phyloP scores from a whole-genome alignment of 2,329 filamentous ascomycete species.

The Huntiella moniliformis region DNA sequence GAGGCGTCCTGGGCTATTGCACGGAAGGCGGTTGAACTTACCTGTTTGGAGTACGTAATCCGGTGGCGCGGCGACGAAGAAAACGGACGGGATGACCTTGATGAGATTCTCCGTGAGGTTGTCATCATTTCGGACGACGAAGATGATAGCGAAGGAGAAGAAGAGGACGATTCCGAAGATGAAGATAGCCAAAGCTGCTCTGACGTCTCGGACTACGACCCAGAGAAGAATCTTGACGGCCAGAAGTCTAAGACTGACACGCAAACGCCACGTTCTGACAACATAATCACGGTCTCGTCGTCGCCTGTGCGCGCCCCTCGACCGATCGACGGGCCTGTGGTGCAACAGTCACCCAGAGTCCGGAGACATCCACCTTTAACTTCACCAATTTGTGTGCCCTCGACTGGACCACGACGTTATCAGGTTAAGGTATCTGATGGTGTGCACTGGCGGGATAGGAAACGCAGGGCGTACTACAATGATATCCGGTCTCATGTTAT shows the following conservation, averaged over 20 bases:
- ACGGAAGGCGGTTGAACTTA: conserved; percentile 38
- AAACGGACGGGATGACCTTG: conserved; percentile 46
- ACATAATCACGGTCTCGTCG: no score
- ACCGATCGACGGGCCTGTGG: no score
- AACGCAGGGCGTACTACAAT: no score
- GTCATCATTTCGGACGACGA: conserved; percentile 47
- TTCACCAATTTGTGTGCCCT: not conserved
- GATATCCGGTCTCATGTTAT: no score
- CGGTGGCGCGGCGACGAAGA: conserved; percentile 57
- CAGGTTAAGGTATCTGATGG: no score
- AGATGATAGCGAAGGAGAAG: conserved; percentile 23
- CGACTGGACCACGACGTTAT: no score
- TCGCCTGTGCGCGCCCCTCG: no score
- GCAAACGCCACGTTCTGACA: not conserved
- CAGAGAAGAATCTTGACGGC: not conserved
- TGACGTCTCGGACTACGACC: not conserved
- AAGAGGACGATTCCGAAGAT: conserved; percentile 5
- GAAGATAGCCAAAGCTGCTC: not conserved
- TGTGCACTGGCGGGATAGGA: no score
- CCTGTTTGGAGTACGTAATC: conserved; percentile 46
- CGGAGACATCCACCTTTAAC: not conserved
- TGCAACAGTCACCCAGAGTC: no score
- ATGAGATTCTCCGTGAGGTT: conserved; percentile 47
- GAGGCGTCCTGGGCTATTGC: conserved; percentile 41
- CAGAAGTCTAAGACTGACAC: not conserved